These are phyloP conservation scores for Cyberlindnera maclurae DNA, from an alignment of 805 yeast species.

Conservation along the genomic window DNA sequence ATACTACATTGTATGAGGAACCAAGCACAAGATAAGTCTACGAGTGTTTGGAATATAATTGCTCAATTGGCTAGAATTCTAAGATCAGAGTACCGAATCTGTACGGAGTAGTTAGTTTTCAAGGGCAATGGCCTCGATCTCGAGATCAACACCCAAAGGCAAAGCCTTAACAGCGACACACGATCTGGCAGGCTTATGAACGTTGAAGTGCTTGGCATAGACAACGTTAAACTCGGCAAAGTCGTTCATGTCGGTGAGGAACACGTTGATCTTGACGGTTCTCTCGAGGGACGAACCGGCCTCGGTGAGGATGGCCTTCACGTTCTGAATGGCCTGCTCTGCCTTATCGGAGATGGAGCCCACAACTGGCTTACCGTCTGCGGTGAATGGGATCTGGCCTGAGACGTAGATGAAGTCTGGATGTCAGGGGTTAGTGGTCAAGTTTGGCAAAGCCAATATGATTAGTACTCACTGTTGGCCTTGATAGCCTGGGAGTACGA, in stretches of 20 bases:
- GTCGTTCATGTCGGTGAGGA: constrained; percentile 83
- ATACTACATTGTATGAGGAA: no score
- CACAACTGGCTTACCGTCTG: constrained; percentile 71
- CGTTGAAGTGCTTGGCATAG: constrained; percentile 67
- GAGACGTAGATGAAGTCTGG: constrained; percentile 78
- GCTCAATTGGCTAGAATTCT: no score
- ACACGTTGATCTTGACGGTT: constrained; percentile 80
- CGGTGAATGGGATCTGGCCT: constrained; percentile 90
- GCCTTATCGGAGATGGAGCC: constrained; percentile 74
- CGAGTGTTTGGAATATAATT: not conserved
- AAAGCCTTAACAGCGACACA: constrained; percentile 92
- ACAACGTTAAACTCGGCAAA: constrained; percentile 83
- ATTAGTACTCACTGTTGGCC: constrained; percentile 47
- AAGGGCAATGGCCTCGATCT: constrained; percentile 88
- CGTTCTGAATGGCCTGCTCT: constrained; percentile 65
- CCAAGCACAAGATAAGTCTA: not conserved
- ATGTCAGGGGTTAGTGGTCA: not conserved
- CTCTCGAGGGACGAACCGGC: constrained; percentile 79
- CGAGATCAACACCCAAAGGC: constrained; percentile 83
- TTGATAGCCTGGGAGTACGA: constrained; percentile 94
- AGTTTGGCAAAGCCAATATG: not conserved
- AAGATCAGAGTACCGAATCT: no score
- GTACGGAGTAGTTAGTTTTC: constrained; percentile 44
- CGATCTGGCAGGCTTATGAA: constrained; percentile 92
- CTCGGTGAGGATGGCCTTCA: constrained; percentile 68